Conservation (phyloP, 1,139 yeast species). For the Sugiyamaella japonica region DNA sequence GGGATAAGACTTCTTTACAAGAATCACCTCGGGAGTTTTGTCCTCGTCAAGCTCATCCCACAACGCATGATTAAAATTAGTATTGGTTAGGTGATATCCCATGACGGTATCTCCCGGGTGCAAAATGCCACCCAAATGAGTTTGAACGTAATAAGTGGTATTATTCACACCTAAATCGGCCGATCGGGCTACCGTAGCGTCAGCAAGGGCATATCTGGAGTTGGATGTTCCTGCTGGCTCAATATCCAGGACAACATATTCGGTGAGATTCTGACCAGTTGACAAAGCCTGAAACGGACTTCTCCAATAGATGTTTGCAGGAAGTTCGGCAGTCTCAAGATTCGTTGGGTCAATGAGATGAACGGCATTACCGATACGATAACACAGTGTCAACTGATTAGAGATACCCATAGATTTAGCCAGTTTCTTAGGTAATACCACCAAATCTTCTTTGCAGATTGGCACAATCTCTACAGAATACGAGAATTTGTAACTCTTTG, state of each 20-base stretch:
- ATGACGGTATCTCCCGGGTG: constrained; percentile 96
- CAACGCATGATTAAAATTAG: constrained; percentile 84
- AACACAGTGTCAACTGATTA: constrained; percentile 57
- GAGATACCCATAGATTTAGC: constrained; percentile 84
- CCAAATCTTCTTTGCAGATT: constrained; percentile 93
- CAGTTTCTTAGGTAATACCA: constrained; percentile 81
- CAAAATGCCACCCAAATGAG: constrained; percentile 90
- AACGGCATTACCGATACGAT: constrained; percentile 74
- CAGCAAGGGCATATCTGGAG: constrained; percentile 84
- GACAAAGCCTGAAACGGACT: constrained; percentile 74
- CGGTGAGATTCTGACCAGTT: constrained; percentile 73
- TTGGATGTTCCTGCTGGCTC: constrained; percentile 83
- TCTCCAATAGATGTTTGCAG: constrained; percentile 78
- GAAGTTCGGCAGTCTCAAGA: constrained; percentile 72
- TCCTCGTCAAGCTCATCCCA: constrained; percentile 72
- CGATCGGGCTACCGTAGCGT: constrained; percentile 86
- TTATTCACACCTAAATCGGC: constrained; percentile 85
- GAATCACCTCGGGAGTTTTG: constrained; percentile 72
- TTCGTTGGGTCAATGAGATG: constrained; percentile 84
- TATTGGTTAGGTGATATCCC: constrained; percentile 82
- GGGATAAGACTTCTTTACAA: constrained; percentile 88
- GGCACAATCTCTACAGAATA: constrained; percentile 94
- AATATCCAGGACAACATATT: constrained; percentile 88
- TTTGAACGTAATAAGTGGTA: constrained; percentile 74
- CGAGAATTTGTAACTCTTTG: constrained; percentile 84